These are phyloP conservation scores for Scytalidium sp. DNA, from an alignment of 2,329 filamentous ascomycete species.

Conservation along the genomic window DNA sequence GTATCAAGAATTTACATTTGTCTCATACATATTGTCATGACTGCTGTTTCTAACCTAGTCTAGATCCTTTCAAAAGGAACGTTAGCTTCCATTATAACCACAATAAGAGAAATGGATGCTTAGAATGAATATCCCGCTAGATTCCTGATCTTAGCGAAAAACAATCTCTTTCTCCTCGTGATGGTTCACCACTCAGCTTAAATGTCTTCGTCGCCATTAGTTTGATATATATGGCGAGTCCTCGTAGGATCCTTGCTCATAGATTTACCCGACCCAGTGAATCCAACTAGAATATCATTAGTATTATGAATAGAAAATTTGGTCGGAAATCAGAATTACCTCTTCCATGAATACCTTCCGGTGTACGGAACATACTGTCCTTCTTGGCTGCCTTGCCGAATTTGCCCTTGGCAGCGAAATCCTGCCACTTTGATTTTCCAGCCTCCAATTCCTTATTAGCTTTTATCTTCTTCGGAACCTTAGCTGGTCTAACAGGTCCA, in stretches of 20 bases:
- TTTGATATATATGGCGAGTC: slow-evolving; percentile 80
- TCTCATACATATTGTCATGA: not conserved
- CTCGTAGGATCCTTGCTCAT: slow-evolving; percentile 91
- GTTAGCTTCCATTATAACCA: slow-evolving; percentile 41
- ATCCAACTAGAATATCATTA: slow-evolving; percentile 67
- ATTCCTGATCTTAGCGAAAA: slow-evolving; percentile 30
- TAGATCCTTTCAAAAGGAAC: slow-evolving; percentile 7
- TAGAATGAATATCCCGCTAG: slow-evolving; percentile 24
- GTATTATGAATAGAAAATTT: slow-evolving; percentile 9
- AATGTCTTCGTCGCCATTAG: slow-evolving; percentile 67
- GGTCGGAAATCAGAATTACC: slow-evolving; percentile 50
- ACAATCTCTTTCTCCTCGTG: slow-evolving; percentile 29
- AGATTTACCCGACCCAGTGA: slow-evolving; percentile 89
- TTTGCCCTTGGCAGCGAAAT: slow-evolving; percentile 80
- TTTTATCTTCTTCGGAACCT: slow-evolving; percentile 83
- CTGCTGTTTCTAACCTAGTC: not conserved
- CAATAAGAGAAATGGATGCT: slow-evolving; percentile 9
- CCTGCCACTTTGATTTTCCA: slow-evolving; percentile 91
- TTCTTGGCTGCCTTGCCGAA: slow-evolving; percentile 69
- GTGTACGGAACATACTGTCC: slow-evolving; percentile 95
- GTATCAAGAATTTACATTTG: not conserved
- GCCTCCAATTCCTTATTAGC: slow-evolving; percentile 88
- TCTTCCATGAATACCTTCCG: slow-evolving; percentile 80
- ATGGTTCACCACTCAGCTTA: slow-evolving; percentile 12
- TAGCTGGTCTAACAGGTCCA: slow-evolving; percentile 56